Conservation (phyloP, 2,329 filamentous ascomycete genomes). For the Phyllosticta ampelicida region DNA sequence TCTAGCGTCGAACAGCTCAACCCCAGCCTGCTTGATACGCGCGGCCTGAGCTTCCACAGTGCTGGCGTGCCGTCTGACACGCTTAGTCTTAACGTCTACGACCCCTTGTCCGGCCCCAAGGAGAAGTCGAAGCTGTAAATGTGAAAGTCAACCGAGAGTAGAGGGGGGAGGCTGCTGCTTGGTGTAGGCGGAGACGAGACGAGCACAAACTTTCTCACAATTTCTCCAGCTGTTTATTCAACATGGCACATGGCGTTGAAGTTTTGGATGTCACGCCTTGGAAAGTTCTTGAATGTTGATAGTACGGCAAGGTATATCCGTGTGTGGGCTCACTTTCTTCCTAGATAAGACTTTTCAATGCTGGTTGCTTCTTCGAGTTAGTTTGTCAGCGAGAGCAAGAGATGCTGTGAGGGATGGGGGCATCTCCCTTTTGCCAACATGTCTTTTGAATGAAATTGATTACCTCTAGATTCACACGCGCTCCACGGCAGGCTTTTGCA, state of each 20-base stretch:
- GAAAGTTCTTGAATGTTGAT: too few species aligned
- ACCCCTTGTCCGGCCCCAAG: conserved; percentile 36
- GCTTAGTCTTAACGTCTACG: conserved; percentile 46
- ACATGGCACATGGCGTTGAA: too few species aligned
- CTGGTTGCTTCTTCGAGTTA: too few species aligned
- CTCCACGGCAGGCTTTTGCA: too few species aligned
- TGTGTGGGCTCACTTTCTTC: too few species aligned
- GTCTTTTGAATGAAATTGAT: neutral
- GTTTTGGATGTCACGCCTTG: too few species aligned
- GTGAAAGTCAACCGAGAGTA: neutral
- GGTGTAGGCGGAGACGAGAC: neutral
- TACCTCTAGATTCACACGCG: too few species aligned
- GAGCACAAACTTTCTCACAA: too few species aligned
- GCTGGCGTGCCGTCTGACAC: conserved; percentile 52
- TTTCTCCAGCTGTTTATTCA: too few species aligned
- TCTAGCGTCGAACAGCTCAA: conserved; percentile 65
- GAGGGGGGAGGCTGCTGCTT: neutral
- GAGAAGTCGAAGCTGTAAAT: conserved; percentile 26
- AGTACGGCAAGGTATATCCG: too few species aligned
- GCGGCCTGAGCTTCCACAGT: conserved; percentile 54
- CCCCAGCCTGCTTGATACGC: conserved; percentile 67
- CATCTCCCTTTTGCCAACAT: neutral
- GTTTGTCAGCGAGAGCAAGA: neutral
- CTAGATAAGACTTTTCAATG: too few species aligned
- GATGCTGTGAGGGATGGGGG: too few species aligned